Evolutionary conservation across 192 early-diverging fungal genomes (phyloP).

Genomic region (Phlyctochytrium arcticum): DNA sequence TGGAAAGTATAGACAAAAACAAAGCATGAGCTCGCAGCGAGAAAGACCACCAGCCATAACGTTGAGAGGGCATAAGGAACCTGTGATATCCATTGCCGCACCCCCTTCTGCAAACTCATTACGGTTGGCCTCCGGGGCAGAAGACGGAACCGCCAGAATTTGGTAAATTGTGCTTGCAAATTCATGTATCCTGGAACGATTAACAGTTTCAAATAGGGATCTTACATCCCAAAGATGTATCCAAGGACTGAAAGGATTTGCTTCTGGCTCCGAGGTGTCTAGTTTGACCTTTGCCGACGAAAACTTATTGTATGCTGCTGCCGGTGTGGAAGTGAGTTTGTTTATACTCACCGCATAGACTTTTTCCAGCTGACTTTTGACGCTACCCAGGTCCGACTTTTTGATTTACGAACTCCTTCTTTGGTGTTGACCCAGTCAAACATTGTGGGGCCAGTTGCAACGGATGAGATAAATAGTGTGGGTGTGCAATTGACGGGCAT

Average conservation of each 20-base stretch:
- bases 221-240: neutral
- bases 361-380: neutral
- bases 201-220: neutral
- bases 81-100: too few relatives aligned
- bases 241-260: neutral
- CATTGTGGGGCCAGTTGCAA: neutral
- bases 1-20: too few relatives aligned
- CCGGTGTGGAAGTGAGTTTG: neutral
- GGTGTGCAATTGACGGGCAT: neutral
- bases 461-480: slow-evolving; percentile 18
- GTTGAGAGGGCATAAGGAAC: too few relatives aligned
- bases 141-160: slow-evolving; percentile 11
- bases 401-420: neutral
- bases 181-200: neutral
- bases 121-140: slow-evolving; percentile 12
- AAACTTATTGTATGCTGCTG: slow-evolving; percentile 1
- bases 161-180: slow-evolving; percentile 1
- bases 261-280: neutral
- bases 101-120: too few relatives aligned
- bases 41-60: too few relatives aligned
- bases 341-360: neutral
- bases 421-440: neutral
- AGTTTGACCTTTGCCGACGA: neutral
- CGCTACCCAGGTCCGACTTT: neutral
- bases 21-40: too few relatives aligned